phyloP scores from a whole-genome alignment of 305 asterid species.

The Euphrasia arctica region DNA sequence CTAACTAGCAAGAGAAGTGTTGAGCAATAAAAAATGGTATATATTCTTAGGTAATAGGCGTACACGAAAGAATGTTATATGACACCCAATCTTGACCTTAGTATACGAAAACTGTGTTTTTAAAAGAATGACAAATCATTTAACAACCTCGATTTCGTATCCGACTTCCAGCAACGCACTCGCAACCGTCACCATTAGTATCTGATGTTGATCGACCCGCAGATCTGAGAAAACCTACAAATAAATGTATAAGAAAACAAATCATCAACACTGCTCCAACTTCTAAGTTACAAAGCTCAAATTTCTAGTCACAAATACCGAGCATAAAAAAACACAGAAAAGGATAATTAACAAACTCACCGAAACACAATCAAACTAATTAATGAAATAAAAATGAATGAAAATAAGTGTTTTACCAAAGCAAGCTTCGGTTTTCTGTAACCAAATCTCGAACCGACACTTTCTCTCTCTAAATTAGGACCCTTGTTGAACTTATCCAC shows the following conservation, averaged over 20 bases:
- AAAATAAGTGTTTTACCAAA: constrained; percentile 46
- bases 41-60: not conserved
- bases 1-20: no score
- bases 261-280: constrained; percentile 17
- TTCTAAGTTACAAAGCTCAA: constrained; percentile 9
- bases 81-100: not conserved
- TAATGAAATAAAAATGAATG: not conserved
- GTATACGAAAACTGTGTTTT: not conserved
- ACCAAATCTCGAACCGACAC: constrained; percentile 64
- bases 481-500: constrained; percentile 58
- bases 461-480: constrained; percentile 33
- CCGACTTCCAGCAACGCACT: constrained; percentile 64
- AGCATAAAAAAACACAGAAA: constrained; percentile 16
- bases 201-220: constrained; percentile 71
- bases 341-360: constrained; percentile 12
- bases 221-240: constrained; percentile 76
- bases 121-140: not conserved
- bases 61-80: not conserved
- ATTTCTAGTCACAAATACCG: not conserved
- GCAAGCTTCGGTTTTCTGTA: constrained; percentile 82
- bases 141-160: constrained; percentile 75
- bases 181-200: constrained; percentile 69
- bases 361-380: constrained; percentile 15
- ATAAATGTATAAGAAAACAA: constrained; percentile 22
- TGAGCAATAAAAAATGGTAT: no score